These are phyloP conservation scores for Rhizopogon vesiculosus DNA, from an alignment of 768 basidiomycete species.

Conservation along the genomic window DNA sequence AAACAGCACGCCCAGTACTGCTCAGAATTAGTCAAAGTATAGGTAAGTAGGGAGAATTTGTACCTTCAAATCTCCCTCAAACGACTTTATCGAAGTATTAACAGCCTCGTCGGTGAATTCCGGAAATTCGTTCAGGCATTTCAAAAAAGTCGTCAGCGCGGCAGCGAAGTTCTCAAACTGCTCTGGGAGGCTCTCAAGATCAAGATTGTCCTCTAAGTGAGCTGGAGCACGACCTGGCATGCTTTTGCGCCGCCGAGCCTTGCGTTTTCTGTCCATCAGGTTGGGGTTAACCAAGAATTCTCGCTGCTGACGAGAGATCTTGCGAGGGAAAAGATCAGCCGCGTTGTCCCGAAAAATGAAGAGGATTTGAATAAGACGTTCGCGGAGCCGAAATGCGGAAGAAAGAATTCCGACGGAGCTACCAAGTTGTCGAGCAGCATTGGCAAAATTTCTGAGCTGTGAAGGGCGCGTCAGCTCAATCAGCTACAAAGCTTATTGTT, in stretches of 20 bases:
- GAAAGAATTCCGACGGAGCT: constrained; percentile 75
- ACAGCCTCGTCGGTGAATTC: constrained; percentile 72
- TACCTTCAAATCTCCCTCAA: constrained; percentile 68
- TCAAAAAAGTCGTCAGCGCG: constrained; percentile 65
- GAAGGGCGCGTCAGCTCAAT: neutral
- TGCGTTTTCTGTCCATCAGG: constrained; percentile 18
- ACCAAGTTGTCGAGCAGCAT: constrained; percentile 71
- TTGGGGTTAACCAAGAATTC: constrained; percentile 31
- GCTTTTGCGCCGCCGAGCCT: constrained; percentile 16
- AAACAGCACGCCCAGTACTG: constrained; percentile 77
- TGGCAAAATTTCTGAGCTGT: constrained; percentile 73
- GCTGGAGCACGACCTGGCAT: constrained; percentile 14
- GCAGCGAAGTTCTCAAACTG: constrained; percentile 58
- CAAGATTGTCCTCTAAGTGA: constrained; percentile 31
- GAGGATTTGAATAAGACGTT: constrained; percentile 62
- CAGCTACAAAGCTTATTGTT: neutral
- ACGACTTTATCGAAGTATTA: constrained; percentile 62
- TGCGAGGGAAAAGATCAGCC: constrained; percentile 70
- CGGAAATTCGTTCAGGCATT: constrained; percentile 73
- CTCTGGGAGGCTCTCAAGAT: constrained; percentile 61
- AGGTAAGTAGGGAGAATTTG: constrained; percentile 1
- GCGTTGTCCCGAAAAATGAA: constrained; percentile 74
- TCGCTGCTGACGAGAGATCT: constrained; percentile 41
- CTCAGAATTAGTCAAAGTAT: neutral
- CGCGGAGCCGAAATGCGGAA: constrained; percentile 66